Evolutionary conservation across 2,329 filamentous ascomycete genomes (phyloP).

Genomic region (Botrytis byssoidea): DNA sequence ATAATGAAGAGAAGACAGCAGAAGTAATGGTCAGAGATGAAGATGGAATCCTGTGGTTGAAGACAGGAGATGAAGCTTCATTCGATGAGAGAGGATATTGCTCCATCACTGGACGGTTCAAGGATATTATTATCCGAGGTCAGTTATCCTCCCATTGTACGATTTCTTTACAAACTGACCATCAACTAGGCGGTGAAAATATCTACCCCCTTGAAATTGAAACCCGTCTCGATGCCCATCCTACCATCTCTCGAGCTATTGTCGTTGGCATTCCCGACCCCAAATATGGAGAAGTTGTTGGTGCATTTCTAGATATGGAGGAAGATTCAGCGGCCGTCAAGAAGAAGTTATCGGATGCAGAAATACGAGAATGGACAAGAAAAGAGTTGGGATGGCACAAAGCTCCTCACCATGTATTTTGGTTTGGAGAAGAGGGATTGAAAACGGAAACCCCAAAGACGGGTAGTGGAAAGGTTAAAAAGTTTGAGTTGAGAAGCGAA

Average conservation of each 20-base stretch:
- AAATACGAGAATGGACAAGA: constrained; percentile 62
- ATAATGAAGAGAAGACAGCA: constrained; percentile 43
- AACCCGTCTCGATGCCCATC: constrained; percentile 60
- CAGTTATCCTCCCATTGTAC: constrained; percentile 35
- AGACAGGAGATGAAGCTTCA: constrained; percentile 54
- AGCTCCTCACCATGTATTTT: constrained; percentile 72
- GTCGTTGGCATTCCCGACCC: constrained; percentile 64
- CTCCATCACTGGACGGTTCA: constrained; percentile 65
- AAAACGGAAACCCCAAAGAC: constrained; percentile 56
- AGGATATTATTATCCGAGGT: constrained; percentile 68
- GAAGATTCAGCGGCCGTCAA: constrained; percentile 47
- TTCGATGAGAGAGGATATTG: constrained; percentile 47
- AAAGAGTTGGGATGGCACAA: constrained; percentile 64
- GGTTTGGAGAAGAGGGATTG: constrained; percentile 61
- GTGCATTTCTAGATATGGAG: constrained; percentile 64
- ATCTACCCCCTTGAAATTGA: constrained; percentile 68
- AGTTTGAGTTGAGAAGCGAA: constrained; percentile 43
- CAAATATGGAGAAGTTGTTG: constrained; percentile 65
- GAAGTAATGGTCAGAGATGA: constrained; percentile 29
- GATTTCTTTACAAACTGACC: background rate
- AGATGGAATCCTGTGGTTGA: constrained; percentile 46
- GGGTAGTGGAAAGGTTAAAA: constrained; percentile 70
- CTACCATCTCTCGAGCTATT: constrained; percentile 55
- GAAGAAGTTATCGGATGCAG: constrained; percentile 61
- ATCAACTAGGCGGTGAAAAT: constrained; percentile 47